Evolutionary conservation across 2,329 filamentous ascomycete genomes (phyloP), one percentile per base, ranked within the genome.

Genomic region (Cladosporium cucumerinum): DNA sequence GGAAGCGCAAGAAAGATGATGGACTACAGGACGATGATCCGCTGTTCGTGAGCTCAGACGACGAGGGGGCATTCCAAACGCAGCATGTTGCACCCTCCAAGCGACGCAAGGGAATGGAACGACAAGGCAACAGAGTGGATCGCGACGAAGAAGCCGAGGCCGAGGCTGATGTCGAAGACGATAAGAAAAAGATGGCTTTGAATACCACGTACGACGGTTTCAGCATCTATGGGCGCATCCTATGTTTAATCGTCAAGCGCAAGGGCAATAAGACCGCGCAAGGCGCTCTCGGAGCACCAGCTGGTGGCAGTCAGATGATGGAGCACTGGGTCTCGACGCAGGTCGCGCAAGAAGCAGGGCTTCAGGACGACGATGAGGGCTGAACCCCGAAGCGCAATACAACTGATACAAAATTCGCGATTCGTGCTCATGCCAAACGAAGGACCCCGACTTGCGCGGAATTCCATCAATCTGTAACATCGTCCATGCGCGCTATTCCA

Each of bases 151-250:
- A 72, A 23, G 52, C 6, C 48, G 60, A 59, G 30, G 63, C 63
- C 23, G 65, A 66, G 43, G 68, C 72, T 48, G 68, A 70, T n/a
- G 66, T 66, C 11, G 69, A 66, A 26, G 26, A 76, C 11, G 87
- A 90, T 65, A 96, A 97, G 80, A 97, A 99, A 82, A 98, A 97
- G 77, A 80, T 96, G 71, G 86, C 85, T 23, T 86, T 97, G 81
- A 89, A 90, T 67, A 95, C 94, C 28, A 89, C 88, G 16, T 99
- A 98, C 78, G 93, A 98, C 73, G 94, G 95, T 10, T 98, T 98
- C 79, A 91, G 90, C 72, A 97, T 99, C 74, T 96, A 97, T 79
- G 93, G 95, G 12, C 90, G 92, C 70, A 92, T 97, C 55, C 82
- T 99, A 28, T 98, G 93, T 77, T 83, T 99, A 65, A 90, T 99